phyloP scores from a whole-genome alignment of 2,329 filamentous ascomycete genomes.

The Trichoderma atroviride region DNA sequence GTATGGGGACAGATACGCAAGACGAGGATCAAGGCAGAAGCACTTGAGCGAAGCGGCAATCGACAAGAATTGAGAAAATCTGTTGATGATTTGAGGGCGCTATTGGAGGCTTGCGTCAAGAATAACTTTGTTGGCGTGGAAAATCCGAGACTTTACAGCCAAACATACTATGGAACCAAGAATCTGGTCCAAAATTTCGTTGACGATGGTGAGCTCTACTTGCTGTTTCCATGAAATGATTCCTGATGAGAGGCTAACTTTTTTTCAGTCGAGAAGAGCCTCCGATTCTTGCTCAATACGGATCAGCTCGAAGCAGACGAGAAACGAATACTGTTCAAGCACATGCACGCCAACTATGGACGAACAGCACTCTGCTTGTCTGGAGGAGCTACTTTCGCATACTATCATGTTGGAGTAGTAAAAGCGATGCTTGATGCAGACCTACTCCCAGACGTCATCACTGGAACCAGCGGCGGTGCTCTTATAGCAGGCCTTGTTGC shows the following conservation, averaged over 20 bases:
- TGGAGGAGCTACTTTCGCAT: conserved; percentile 91
- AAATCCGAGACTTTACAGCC: conserved; percentile 91
- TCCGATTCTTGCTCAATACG: conserved; percentile 70
- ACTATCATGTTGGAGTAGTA: conserved; percentile 93
- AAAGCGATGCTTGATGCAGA: conserved; percentile 86
- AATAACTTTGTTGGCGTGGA: conserved; percentile 97
- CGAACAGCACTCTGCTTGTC: conserved; percentile 91
- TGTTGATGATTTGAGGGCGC: conserved; percentile 72
- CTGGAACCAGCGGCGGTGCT: conserved; percentile 92
- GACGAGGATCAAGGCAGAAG: conserved; percentile 62
- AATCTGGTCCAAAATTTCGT: conserved; percentile 87
- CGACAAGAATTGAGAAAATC: conserved; percentile 50
- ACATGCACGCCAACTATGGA: conserved; percentile 86
- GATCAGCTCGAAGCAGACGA: conserved; percentile 68
- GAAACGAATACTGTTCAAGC: conserved; percentile 83
- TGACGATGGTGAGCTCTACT: conserved; percentile 66
- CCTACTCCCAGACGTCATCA: conserved; percentile 89
- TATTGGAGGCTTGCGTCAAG: conserved; percentile 91
- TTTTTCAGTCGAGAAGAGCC: conserved; percentile 60
- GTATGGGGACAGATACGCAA: conserved; percentile 76
- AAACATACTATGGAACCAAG: conserved; percentile 98
- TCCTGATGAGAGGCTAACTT: neutral
- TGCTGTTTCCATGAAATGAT: too few relatives aligned
- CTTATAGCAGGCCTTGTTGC: conserved; percentile 84
- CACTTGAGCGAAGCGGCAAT: conserved; percentile 47